Evolutionary conservation across 2,329 filamentous ascomycete species (phyloP).

Genomic region (Colletotrichum sp.): DNA sequence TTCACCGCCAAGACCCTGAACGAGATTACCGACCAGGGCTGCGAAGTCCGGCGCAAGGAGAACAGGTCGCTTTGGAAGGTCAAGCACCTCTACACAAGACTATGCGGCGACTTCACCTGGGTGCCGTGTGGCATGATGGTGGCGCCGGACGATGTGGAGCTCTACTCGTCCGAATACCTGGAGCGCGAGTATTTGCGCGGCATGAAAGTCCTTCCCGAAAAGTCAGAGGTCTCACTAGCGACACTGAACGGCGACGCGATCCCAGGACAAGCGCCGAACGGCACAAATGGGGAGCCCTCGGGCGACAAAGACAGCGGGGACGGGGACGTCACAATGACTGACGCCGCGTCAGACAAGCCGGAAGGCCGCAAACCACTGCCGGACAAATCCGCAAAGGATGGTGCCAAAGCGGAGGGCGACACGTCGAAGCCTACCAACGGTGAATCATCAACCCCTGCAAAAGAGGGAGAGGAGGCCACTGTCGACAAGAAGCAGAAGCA

Average conservation of each 20-base stretch:
- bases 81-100: slow-evolving; percentile 73
- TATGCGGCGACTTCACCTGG: slow-evolving; percentile 78
- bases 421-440: not conserved
- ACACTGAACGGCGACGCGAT: slow-evolving; percentile 22
- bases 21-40: slow-evolving; percentile 72
- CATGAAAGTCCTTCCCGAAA: slow-evolving; percentile 7
- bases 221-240: not conserved
- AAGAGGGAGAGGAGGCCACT: slow-evolving; percentile 14
- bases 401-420: slow-evolving; percentile 24
- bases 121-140: slow-evolving; percentile 65
- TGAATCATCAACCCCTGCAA: not conserved
- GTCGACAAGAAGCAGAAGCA: slow-evolving; percentile 16
- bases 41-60: slow-evolving; percentile 76
- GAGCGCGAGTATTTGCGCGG: slow-evolving; percentile 37
- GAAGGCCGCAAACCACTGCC: not conserved
- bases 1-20: slow-evolving; percentile 77
- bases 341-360: slow-evolving; percentile 12
- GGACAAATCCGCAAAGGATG: not conserved
- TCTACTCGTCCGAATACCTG: slow-evolving; percentile 56
- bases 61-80: slow-evolving; percentile 75
- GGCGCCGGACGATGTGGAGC: slow-evolving; percentile 57
- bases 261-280: slow-evolving; percentile 17
- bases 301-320: slow-evolving; percentile 12
- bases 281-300: slow-evolving; percentile 25
- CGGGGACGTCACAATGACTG: slow-evolving; percentile 26